Evolutionary conservation across 768 basidiomycete genomes (phyloP), one percentile per base, ranked within the genome.

Genomic region (Trametes sanguinea): DNA sequence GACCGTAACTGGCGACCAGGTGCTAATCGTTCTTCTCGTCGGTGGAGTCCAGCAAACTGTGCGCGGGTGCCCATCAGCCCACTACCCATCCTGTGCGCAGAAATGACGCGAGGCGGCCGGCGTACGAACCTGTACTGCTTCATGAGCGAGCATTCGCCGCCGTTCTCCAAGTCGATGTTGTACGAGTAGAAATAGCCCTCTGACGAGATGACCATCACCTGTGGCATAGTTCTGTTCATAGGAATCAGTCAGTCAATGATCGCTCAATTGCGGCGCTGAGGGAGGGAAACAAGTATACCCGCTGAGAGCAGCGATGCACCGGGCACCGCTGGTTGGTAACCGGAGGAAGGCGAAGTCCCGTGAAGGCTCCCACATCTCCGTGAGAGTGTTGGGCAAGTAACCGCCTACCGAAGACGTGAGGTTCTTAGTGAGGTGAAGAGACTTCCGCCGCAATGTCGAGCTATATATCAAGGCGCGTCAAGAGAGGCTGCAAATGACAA

Each of bases 131-230:
- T 90, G 72, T 95, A 98, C 73, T 96, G 94, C 78, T 96, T 96
- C 83, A 95, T 89, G 69, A 99, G 74, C 17, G 89, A 84, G 68
- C 96, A 98, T 75, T 99, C 96, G 2, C 96, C 96, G 2, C 96
- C 96, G 54, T 89, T 88, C 74, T 99, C 96, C 62, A 98, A 76
- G 76, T 99, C 96, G 70, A 99, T 96, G 68, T 83, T 92, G 74
- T 98, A 98, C 14, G 90, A 86, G 71, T 99, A 98, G 73, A 97
- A 96, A 68, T 94, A 91, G 1, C 96, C 96, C 60, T 98, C 95
- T 0, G 92, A 91, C 0, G 94, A 95, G 59, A 98, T 85, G 27
- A 99, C 95, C 93, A 97, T 96, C 10, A 98, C 89, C 62, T 99
- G 96, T 0, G 96, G 95, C 76, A 92, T 90, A 6, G 94, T 94